phyloP scores from a whole-genome alignment of 768 basidiomycete genomes.

The Lanmaoa pseudosensibilis region DNA sequence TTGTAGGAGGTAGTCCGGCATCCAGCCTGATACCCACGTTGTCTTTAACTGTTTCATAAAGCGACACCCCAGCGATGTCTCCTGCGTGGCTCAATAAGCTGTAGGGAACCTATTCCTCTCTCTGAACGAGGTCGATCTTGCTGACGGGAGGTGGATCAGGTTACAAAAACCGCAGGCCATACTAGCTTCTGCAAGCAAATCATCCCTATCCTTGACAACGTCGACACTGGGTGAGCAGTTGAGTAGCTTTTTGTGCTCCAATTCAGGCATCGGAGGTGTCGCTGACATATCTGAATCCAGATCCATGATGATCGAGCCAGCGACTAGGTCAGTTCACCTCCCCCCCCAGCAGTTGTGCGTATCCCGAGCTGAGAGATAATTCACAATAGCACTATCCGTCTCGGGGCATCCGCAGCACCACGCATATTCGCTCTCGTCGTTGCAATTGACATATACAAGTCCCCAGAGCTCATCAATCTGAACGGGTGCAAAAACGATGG shows the following conservation, averaged over 20 bases:
- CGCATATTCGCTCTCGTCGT: conserved; percentile 23
- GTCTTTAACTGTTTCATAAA: not conserved
- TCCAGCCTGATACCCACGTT: not conserved
- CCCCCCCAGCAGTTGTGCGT: not conserved
- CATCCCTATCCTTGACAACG: not conserved
- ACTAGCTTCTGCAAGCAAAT: not conserved
- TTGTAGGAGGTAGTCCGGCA: not conserved
- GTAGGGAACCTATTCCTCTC: not conserved
- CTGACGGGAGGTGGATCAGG: conserved; percentile 3
- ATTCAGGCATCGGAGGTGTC: not conserved
- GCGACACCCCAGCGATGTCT: not conserved
- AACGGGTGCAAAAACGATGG: conserved; percentile 23
- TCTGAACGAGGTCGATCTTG: not conserved
- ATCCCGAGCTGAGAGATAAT: not conserved
- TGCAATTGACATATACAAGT: conserved; percentile 14
- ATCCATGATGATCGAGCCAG: conserved; percentile 1
- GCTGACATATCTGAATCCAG: conserved; percentile 8
- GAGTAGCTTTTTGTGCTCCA: not conserved
- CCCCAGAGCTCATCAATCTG: not conserved
- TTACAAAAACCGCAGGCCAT: not conserved
- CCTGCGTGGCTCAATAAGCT: conserved; percentile 8
- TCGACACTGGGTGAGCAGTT: conserved; percentile 11
- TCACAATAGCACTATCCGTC: not conserved
- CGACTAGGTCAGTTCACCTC: conserved; percentile 3
- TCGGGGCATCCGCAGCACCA: not conserved